These are phyloP conservation scores for Mycena leptocephala DNA, from an alignment of 768 basidiomycete species.

Conservation along the genomic window DNA sequence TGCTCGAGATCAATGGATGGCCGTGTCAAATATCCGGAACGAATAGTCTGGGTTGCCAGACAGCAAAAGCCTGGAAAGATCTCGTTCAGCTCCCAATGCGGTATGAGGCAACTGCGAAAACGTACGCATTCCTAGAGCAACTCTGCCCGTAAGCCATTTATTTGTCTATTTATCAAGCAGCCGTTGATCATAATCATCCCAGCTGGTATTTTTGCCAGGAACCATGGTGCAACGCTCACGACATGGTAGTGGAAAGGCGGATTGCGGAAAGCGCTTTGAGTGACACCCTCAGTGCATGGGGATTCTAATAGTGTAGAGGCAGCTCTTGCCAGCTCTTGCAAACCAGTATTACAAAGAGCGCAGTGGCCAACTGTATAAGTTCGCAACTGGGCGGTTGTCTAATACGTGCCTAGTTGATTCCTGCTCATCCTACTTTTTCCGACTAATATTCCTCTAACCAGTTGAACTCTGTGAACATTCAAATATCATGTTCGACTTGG, in stretches of 20 bases:
- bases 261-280: constrained; percentile 12
- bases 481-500: too few relatives aligned
- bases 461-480: too few relatives aligned
- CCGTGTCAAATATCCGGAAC: constrained; percentile 4
- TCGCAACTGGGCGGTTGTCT: too few relatives aligned
- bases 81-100: not conserved
- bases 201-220: constrained; percentile 33
- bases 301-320: constrained; percentile 12
- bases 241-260: constrained; percentile 14
- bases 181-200: not conserved
- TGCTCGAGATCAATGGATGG: constrained; percentile 20
- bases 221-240: constrained; percentile 24
- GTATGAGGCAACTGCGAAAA: constrained; percentile 20
- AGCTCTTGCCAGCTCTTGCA: too few relatives aligned
- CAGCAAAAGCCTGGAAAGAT: constrained; percentile 19
- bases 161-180: not conserved
- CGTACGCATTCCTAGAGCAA: constrained; percentile 18
- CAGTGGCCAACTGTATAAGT: too few relatives aligned
- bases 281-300: constrained; percentile 1
- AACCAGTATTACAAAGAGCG: too few relatives aligned
- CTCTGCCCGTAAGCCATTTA: constrained; percentile 22
- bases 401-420: too few relatives aligned
- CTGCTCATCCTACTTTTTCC: too few relatives aligned
- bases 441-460: too few relatives aligned
- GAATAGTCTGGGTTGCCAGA: constrained; percentile 7